Evolutionary conservation across 2,329 filamentous ascomycete genomes (phyloP), one percentile per base, ranked within the genome.

Genomic region (Aspergillus awamori): DNA sequence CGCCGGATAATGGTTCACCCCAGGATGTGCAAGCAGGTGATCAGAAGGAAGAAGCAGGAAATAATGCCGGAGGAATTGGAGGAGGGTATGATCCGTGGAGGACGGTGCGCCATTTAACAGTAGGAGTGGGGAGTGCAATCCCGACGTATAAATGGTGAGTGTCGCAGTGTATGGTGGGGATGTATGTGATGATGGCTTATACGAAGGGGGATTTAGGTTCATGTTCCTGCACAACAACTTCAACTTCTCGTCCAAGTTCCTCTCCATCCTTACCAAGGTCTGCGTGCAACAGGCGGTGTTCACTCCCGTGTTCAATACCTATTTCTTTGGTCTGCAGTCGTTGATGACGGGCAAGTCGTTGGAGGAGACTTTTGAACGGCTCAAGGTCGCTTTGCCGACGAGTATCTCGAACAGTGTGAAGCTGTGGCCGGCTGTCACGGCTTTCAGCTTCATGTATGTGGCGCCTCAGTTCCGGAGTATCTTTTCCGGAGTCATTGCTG

Each of bases 371-470:
- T 84, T 86, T 75, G 86, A 91, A 69, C 87, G 91, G 56, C 83
- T 97, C 61, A 84, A 84, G 67, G 82, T 87, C 61, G 93, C 93
- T 0, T 89, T 97, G 0, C 92, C 93, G 0, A 82, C 84, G 24
- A 93, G 89, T 71, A 86, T 91, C 72, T 75, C 87, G 72, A 97
- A 95, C 74, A 91, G 89, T 62, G 87, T 88, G 74, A 96, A 96
- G 79, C 77, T 97, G 24, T 97, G 93, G 93, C 94, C 93, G 0
- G 87, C 87, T 0, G 89, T 96, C 15, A 96, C 90, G 13, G 92
- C 92, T 0, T 89, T 97, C 72, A 93, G 84, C 75, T 96, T 97
- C 71, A 87, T 89, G n/a, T 95, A 92, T 70, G 81, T 97, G 4
- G 86, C 88, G 26, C 81, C 92, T 52, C 87, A 94, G 71, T 94